Percentiles rank a stretch among this genome's conserved stretches.
Conservation (phyloP, 768 basidiomycete genomes). For the Suillus spraguei region DNA sequence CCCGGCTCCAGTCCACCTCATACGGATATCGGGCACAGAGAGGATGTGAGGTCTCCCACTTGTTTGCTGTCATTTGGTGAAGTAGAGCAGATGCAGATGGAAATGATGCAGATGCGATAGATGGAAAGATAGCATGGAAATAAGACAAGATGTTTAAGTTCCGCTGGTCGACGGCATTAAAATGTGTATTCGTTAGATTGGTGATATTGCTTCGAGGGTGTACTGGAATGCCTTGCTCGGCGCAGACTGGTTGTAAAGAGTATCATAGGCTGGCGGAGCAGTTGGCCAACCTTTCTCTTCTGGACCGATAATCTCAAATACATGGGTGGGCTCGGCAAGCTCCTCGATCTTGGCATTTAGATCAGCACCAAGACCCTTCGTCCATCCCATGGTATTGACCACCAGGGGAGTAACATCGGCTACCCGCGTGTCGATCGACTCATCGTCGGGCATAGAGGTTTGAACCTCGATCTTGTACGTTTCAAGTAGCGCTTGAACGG, state of each 20-base stretch:
- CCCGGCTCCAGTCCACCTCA: slow-evolving; percentile 59
- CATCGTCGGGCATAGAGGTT: slow-evolving; percentile 30
- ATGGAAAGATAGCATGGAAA: slow-evolving; percentile 58
- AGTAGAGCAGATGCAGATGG: slow-evolving; percentile 27
- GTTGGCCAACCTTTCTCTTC: slow-evolving; percentile 28
- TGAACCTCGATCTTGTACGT: slow-evolving; percentile 72
- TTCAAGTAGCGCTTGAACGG: slow-evolving; percentile 67
- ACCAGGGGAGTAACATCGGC: slow-evolving; percentile 74
- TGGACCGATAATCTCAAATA: slow-evolving; percentile 24
- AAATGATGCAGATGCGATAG: neutral
- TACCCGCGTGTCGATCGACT: slow-evolving; percentile 41
- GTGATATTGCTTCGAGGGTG: slow-evolving; percentile 47
- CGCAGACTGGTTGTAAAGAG: slow-evolving; percentile 9
- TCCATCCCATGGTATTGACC: slow-evolving; percentile 97
- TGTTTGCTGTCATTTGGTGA: slow-evolving; percentile 38
- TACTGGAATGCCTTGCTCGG: slow-evolving; percentile 2
- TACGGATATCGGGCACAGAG: slow-evolving; percentile 73
- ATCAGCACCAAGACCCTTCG: slow-evolving; percentile 89
- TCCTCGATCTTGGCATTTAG: slow-evolving; percentile 71
- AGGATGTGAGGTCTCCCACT: slow-evolving; percentile 72
- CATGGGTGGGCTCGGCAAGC: slow-evolving; percentile 51
- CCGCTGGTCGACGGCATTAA: slow-evolving; percentile 67
- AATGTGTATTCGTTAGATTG: slow-evolving; percentile 27
- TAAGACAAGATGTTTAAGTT: slow-evolving; percentile 74
- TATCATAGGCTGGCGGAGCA: slow-evolving; percentile 12